phyloP scores from a whole-genome alignment of 129 eudicot genomes.

The Artemisia annua region DNA sequence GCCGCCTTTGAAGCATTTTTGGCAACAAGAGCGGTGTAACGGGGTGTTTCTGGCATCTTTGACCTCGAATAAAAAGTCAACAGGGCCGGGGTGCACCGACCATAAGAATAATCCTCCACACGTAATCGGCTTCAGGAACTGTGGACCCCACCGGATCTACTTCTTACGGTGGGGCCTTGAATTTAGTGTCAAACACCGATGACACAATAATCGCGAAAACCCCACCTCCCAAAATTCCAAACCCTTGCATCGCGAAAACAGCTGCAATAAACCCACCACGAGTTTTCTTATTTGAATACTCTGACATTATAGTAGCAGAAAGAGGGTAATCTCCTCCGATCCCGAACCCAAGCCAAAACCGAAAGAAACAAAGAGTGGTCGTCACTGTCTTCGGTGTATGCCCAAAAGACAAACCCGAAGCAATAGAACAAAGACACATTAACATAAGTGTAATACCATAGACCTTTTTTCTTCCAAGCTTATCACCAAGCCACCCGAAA shows the following conservation, averaged over 20 bases:
- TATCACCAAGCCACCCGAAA: constrained; percentile 64
- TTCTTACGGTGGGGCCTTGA: constrained; percentile 33
- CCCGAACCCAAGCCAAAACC: constrained; percentile 68
- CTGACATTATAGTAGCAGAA: constrained; percentile 57
- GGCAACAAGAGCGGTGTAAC: constrained; percentile 46
- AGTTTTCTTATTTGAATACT: constrained; percentile 45
- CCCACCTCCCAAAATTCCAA: constrained; percentile 38
- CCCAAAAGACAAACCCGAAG: constrained; percentile 60
- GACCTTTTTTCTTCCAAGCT: constrained; percentile 55
- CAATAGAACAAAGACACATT: constrained; percentile 51
- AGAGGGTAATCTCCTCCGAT: constrained; percentile 68
- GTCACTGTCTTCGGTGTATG: constrained; percentile 41
- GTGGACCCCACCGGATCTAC: constrained; percentile 37
- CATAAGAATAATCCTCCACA: constrained; percentile 46
- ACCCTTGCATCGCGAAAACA: constrained; percentile 51
- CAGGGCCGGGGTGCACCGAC: constrained; percentile 41
- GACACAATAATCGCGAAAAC: constrained; percentile 35
- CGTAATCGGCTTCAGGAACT: constrained; percentile 37
- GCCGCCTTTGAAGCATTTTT: constrained; percentile 39
- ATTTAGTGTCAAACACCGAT: constrained; percentile 26
- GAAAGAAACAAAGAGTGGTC: constrained; percentile 58
- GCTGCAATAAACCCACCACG: constrained; percentile 44
- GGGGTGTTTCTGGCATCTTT: constrained; percentile 45
- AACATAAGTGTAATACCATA: constrained; percentile 58
- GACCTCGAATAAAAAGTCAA: constrained; percentile 40